Conservation (phyloP, 1,284 basidiomycete species). For the Puccinia horiana region DNA sequence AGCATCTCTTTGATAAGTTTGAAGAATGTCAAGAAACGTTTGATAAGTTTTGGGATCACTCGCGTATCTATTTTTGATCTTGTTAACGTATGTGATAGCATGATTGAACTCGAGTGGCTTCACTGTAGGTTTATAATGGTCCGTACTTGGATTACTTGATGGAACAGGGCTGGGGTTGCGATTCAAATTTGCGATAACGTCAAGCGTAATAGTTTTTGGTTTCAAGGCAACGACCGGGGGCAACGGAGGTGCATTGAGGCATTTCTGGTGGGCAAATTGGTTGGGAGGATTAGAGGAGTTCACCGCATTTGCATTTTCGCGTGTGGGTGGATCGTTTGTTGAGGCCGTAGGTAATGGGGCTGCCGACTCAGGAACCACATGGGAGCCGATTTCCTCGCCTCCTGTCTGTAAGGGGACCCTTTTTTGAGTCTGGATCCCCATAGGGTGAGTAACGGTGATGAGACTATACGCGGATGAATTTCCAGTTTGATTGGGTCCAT, state of each 20-base stretch:
- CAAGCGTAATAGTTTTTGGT: conserved; percentile 32
- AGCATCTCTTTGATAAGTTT: conserved; percentile 95
- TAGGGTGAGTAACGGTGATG: conserved; percentile 53
- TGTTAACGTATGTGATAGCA: conserved; percentile 97
- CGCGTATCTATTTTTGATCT: conserved; percentile 93
- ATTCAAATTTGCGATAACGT: conserved; percentile 25
- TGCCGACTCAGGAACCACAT: conserved; percentile 29
- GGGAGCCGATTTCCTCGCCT: conserved; percentile 49
- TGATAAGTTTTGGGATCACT: conserved; percentile 94
- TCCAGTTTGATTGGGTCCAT: conserved; percentile 62
- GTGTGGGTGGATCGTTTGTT: conserved; percentile 15
- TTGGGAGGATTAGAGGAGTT: conserved; percentile 1
- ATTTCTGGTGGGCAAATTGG: neutral
- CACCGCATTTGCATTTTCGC: conserved; percentile 25
- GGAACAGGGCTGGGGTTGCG: conserved; percentile 36
- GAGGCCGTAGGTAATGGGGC: neutral
- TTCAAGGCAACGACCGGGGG: conserved; percentile 14
- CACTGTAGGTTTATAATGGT: conserved; percentile 38
- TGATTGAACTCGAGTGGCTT: conserved; percentile 81
- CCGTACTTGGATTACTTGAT: conserved; percentile 24
- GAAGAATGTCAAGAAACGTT: conserved; percentile 94
- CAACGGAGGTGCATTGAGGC: conserved; percentile 2
- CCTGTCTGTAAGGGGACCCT: conserved; percentile 52
- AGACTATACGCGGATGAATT: conserved; percentile 57
- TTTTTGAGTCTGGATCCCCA: conserved; percentile 51